Percentiles rank a stretch among this genome's conserved stretches.
Conservation (phyloP, 345 rosid genomes). For the Dipteronia sinensis region DNA sequence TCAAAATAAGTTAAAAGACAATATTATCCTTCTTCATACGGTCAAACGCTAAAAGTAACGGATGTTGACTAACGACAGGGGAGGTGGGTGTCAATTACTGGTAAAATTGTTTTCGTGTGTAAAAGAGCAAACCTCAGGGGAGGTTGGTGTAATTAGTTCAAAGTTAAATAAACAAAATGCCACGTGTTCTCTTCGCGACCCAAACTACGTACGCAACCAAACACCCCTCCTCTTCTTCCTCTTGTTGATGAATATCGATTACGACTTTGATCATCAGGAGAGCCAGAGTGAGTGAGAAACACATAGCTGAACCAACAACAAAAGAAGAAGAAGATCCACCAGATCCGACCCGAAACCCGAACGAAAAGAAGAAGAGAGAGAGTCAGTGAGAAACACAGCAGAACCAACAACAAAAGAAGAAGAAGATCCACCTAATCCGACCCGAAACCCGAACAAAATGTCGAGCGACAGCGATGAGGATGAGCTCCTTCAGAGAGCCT, state of each 20-base stretch:
- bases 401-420: no score
- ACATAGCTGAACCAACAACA: background rate
- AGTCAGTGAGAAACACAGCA: background rate
- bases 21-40: no score
- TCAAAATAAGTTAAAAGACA: no score
- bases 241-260: no score
- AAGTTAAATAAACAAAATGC: background rate
- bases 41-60: no score
- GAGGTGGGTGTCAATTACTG: no score
- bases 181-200: background rate
- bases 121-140: no score
- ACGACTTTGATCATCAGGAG: background rate
- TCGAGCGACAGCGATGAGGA: constrained; percentile 92
- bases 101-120: no score
- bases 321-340: background rate
- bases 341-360: constrained; percentile 31
- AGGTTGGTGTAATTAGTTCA: no score
- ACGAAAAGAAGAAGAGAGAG: constrained; percentile 16
- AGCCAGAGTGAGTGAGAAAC: background rate
- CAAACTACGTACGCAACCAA: background rate
- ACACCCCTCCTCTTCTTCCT: no score
- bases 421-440: constrained; percentile 30
- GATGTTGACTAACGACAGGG: no score
- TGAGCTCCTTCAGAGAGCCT: constrained; percentile 94
- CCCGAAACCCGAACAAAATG: constrained; percentile 38